Conservation (phyloP, 2,329 filamentous ascomycete genomes). For the Ceratocystis papillata region DNA sequence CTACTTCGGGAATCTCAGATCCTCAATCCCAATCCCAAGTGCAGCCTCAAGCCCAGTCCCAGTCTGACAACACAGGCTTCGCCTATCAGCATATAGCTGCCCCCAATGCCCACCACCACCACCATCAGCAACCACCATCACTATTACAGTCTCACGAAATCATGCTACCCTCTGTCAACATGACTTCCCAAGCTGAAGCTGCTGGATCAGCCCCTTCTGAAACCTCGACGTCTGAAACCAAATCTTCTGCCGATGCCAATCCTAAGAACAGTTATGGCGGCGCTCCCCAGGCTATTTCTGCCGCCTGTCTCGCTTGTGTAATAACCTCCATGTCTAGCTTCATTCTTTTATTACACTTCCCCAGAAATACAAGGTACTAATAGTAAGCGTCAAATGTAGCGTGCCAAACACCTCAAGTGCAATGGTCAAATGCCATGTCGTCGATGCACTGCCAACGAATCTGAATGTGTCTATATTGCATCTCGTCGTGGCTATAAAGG, state of each 20-base stretch:
- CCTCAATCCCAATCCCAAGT: background rate
- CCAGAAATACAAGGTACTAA: background rate
- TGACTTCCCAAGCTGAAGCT: background rate
- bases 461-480: slow-evolving; percentile 59
- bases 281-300: slow-evolving; percentile 32
- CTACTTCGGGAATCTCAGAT: background rate
- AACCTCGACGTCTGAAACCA: background rate
- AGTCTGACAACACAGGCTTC: background rate
- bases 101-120: background rate
- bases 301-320: slow-evolving; percentile 48
- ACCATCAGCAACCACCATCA: background rate
- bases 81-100: slow-evolving; percentile 3
- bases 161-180: slow-evolving; percentile 9
- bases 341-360: background rate
- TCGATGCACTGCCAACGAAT: slow-evolving; percentile 49
- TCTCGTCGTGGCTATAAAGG: slow-evolving; percentile 68
- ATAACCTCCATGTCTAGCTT: slow-evolving; percentile 28
- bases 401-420: slow-evolving; percentile 62
- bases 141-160: background rate
- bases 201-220: background rate
- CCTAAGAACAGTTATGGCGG: background rate
- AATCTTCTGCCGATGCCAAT: background rate
- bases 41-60: background rate
- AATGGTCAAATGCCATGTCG: slow-evolving; percentile 60
- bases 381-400: slow-evolving; percentile 31